These are phyloP conservation scores for Ceratocystis colombiana DNA, from an alignment of 2,329 filamentous ascomycete genomes.

Conservation along the genomic window DNA sequence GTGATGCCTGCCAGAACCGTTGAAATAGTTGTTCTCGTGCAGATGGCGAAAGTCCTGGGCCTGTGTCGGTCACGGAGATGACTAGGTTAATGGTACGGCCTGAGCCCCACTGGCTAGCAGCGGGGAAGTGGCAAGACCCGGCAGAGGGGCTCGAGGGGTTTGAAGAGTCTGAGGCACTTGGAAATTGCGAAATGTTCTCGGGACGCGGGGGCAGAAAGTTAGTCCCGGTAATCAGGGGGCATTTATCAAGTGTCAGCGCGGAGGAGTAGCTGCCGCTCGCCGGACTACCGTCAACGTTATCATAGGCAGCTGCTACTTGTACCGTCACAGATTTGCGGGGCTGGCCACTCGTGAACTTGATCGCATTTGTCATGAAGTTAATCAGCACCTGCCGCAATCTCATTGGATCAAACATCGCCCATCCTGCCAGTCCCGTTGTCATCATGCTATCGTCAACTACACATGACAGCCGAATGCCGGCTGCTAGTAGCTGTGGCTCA, in stretches of 20 bases:
- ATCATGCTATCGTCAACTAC: slow-evolving; percentile 57
- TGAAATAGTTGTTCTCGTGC: slow-evolving; percentile 59
- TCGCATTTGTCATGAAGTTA: slow-evolving; percentile 60
- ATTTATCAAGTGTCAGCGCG: slow-evolving; percentile 35
- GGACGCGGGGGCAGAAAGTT: slow-evolving; percentile 16
- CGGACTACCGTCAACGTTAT: slow-evolving; percentile 39
- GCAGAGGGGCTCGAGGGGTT: not conserved
- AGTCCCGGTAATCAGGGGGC: slow-evolving; percentile 15
- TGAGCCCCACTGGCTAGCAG: slow-evolving; percentile 46
- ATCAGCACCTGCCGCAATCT: slow-evolving; percentile 65
- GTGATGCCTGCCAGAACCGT: slow-evolving; percentile 58
- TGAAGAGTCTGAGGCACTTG: too few relatives aligned
- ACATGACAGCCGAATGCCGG: slow-evolving; percentile 62
- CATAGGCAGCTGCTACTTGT: slow-evolving; percentile 52
- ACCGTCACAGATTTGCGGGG: slow-evolving; percentile 52
- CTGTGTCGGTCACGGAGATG: slow-evolving; percentile 62
- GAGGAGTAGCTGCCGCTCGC: slow-evolving; percentile 54
- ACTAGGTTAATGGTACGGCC: slow-evolving; percentile 63
- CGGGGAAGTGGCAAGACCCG: not conserved
- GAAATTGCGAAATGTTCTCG: slow-evolving; percentile 25
- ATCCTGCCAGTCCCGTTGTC: slow-evolving; percentile 48
- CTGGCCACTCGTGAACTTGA: slow-evolving; percentile 55
- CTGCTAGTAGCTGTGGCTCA: slow-evolving; percentile 60
- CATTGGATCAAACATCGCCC: slow-evolving; percentile 63
- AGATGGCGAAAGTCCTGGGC: slow-evolving; percentile 53